Percentiles rank a stretch among this genome's conserved stretches.
Conservation (phyloP, 805 yeast genomes). For the Dipodascus albidus region DNA sequence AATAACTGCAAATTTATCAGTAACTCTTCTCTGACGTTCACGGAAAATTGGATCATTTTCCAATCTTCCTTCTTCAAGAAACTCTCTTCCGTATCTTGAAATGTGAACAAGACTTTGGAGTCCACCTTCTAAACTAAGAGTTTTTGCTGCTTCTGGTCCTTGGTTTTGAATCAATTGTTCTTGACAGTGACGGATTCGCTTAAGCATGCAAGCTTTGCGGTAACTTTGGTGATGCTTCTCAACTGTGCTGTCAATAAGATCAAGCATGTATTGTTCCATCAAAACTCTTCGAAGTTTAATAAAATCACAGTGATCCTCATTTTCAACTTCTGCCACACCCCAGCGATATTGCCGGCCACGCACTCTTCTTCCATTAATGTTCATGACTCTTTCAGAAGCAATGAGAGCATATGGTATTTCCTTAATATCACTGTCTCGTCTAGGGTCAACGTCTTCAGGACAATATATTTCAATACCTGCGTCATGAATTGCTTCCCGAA, state of each 20-base stretch:
- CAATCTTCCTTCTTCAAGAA: slow-evolving; percentile 24
- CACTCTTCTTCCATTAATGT: slow-evolving; percentile 51
- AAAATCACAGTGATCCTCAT: slow-evolving; percentile 77
- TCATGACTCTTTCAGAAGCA: slow-evolving; percentile 54
- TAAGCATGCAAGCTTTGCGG: slow-evolving; percentile 31
- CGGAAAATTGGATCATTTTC: slow-evolving; percentile 66
- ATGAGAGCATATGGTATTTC: slow-evolving; percentile 63
- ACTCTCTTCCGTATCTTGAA: slow-evolving; percentile 17
- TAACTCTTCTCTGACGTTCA: slow-evolving; percentile 74
- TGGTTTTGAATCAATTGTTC: background rate
- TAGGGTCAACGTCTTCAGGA: slow-evolving; percentile 38
- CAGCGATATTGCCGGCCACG: slow-evolving; percentile 82
- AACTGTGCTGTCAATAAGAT: slow-evolving; percentile 66
- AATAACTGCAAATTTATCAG: slow-evolving; percentile 79
- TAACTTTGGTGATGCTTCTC: slow-evolving; percentile 73
- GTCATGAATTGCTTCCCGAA: slow-evolving; percentile 72
- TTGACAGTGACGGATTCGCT: slow-evolving; percentile 13
- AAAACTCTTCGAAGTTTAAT: slow-evolving; percentile 67
- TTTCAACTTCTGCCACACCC: slow-evolving; percentile 84
- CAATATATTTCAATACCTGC: slow-evolving; percentile 65
- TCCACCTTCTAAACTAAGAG: slow-evolving; percentile 10
- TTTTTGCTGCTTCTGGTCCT: background rate
- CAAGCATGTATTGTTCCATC: slow-evolving; percentile 75
- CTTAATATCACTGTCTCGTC: slow-evolving; percentile 54
- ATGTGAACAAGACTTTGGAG: slow-evolving; percentile 9